phyloP scores from a whole-genome alignment of 1,284 basidiomycete species.

The Fereydounia khargensis region DNA sequence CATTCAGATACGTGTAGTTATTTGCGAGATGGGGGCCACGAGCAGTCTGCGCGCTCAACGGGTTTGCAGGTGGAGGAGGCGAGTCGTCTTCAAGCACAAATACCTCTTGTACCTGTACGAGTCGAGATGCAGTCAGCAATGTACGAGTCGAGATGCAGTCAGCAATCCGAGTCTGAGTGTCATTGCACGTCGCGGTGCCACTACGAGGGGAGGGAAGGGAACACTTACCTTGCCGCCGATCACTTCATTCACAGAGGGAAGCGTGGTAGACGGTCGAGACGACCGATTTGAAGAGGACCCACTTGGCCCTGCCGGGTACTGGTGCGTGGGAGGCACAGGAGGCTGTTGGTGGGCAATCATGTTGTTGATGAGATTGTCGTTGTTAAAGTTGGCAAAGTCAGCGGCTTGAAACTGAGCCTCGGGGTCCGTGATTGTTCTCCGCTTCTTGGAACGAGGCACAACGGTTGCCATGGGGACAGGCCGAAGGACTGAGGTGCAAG shows the following conservation, averaged over 20 bases:
- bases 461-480: constrained; percentile 38
- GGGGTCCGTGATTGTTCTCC: constrained; percentile 29
- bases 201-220: background rate
- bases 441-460: constrained; percentile 38
- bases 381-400: constrained; percentile 9
- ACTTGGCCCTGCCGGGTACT: constrained; percentile 1
- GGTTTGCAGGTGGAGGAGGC: constrained; percentile 23
- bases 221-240: constrained; percentile 42
- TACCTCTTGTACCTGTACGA: constrained; percentile 34
- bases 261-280: constrained; percentile 3
- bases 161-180: background rate
- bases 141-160: background rate
- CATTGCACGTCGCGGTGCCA: background rate
- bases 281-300: constrained; percentile 3
- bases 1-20: constrained; percentile 22
- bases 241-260: constrained; percentile 39
- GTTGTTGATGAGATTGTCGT: constrained; percentile 9
- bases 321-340: constrained; percentile 9
- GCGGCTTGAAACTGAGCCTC: constrained; percentile 10
- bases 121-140: background rate
- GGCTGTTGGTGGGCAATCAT: constrained; percentile 35
- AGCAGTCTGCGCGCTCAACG: constrained; percentile 32
- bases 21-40: constrained; percentile 24
- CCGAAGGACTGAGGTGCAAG: no score
- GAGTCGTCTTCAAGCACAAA: constrained; percentile 44